Evolutionary conservation across 257 asterid species (phyloP), one percentile per base, ranked within the genome.

Genomic region (Misopates orontium): DNA sequence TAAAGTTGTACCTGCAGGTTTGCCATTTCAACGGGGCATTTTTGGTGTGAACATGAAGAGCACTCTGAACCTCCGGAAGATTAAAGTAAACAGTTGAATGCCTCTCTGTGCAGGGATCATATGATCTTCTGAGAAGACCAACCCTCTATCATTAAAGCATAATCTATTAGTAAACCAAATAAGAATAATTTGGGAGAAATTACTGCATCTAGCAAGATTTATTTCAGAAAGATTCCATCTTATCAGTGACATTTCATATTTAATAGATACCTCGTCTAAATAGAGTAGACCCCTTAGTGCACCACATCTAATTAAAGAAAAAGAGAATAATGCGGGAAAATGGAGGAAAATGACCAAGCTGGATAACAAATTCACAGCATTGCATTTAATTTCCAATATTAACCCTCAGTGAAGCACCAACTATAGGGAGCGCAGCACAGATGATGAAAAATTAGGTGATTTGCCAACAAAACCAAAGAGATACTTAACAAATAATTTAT

Each of bases 21-120:
- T 39, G 87, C 97, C 96, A 94, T 73, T 71, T 74, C 47, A 62
- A 73, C 12, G 77, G 77, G 50, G 86, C 75, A 51, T 80, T 81
- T 56, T 32, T 76, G 57, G 52, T 77, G 55, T 8, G 78, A 79
- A 85, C 89, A 72, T 90, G 99, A 75, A 94, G 89, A 60, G 97
- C 97, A 13, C 63, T 62, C 80, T 94, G 97, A 82, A 94, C 99
- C 77, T 90, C 97, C 4, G 88, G 96, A 63, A 84, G 96, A 83
- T 94, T 94, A 80, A 94, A 94, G 80, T 94, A 94, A 60, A 80
- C 67, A 47, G 71, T 77, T 15, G 99, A 79, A 77, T 94, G 95
- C 72, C 72, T 40, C 80, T 90, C 97, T 20, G 96, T 94, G 83
- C 99, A 94, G 42, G 99, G 97, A 75, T 94, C 99, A 21, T 94